Percentiles rank a stretch among this genome's conserved stretches.
Conservation (phyloP, 1,284 basidiomycete genomes). For the Prillingera fragicola region DNA sequence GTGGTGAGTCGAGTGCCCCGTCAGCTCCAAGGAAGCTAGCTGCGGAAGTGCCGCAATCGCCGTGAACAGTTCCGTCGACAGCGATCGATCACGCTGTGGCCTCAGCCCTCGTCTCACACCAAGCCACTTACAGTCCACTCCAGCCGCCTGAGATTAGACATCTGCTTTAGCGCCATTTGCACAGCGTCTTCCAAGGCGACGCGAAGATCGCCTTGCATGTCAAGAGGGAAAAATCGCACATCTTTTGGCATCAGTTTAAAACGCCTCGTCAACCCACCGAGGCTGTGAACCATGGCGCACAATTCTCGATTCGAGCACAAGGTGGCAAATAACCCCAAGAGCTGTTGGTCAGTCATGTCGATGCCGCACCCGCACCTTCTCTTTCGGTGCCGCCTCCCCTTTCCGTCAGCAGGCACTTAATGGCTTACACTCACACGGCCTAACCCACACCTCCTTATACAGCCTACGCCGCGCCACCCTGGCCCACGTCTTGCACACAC, state of each 20-base stretch:
- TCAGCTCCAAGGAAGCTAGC: conserved; percentile 37
- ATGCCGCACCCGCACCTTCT: conserved; percentile 7
- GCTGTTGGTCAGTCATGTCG: conserved; percentile 19
- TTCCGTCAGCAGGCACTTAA: not conserved
- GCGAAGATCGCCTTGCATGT: conserved; percentile 29
- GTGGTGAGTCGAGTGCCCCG: conserved; percentile 38
- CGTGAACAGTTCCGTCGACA: conserved; percentile 32
- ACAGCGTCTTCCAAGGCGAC: conserved; percentile 34
- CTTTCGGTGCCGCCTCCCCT: conserved; percentile 39
- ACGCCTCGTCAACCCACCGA: conserved; percentile 27
- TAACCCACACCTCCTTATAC: conserved; percentile 43
- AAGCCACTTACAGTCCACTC: conserved; percentile 41
- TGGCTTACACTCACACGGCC: conserved; percentile 37
- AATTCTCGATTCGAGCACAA: conserved; percentile 27
- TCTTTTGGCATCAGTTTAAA: conserved; percentile 21
- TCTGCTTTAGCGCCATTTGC: conserved; percentile 24
- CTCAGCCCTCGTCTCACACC: not conserved
- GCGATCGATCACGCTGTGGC: conserved; percentile 38
- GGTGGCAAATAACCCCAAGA: conserved; percentile 36
- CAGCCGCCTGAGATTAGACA: conserved; percentile 36
- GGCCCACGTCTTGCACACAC: conserved; percentile 32
- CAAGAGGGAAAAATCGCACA: conserved; percentile 43
- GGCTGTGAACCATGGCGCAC: conserved; percentile 29
- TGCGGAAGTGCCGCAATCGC: conserved; percentile 23
- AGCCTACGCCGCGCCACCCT: conserved; percentile 27